These are phyloP conservation scores for Dendrobium nobile DNA, from an alignment of 106 monocot genomes.

Conservation along the genomic window DNA sequence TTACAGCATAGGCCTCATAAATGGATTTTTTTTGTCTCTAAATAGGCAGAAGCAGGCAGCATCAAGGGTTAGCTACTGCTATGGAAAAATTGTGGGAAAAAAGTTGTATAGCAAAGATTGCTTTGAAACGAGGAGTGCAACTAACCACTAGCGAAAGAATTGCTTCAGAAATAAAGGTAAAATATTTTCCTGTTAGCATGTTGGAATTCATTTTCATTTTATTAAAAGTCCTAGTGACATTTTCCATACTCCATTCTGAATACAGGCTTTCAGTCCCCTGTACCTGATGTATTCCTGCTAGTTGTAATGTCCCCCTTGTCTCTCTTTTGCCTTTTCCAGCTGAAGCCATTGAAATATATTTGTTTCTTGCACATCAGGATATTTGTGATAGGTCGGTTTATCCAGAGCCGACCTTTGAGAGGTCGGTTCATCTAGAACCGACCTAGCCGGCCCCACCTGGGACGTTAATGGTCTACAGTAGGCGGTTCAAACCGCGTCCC, in stretches of 20 bases:
- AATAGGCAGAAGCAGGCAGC: conserved; percentile 91
- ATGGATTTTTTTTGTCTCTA: background rate
- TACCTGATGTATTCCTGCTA: conserved; percentile 1
- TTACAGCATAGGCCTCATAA: background rate
- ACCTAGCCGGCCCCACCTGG: no score
- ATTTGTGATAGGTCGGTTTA: background rate
- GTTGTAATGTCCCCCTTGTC: background rate
- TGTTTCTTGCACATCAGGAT: background rate
- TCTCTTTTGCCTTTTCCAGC: background rate
- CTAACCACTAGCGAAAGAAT: conserved; percentile 97
- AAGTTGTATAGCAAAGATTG: conserved; percentile 92
- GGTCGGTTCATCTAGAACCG: no score
- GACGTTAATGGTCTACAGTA: no score
- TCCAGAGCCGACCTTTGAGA: no score
- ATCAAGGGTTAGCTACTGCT: conserved; percentile 82
- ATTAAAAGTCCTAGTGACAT: background rate
- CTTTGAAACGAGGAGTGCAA: conserved; percentile 88
- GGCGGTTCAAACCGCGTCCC: no score
- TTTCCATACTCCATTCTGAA: background rate
- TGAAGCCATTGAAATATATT: background rate
- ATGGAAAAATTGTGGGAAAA: conserved; percentile 90
- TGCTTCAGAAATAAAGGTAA: conserved; percentile 92
- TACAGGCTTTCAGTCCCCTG: background rate
- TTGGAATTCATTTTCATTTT: background rate
- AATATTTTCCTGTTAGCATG: background rate